phyloP scores from a whole-genome alignment of 2,329 filamentous ascomycete species.

The Microsporum canis region DNA sequence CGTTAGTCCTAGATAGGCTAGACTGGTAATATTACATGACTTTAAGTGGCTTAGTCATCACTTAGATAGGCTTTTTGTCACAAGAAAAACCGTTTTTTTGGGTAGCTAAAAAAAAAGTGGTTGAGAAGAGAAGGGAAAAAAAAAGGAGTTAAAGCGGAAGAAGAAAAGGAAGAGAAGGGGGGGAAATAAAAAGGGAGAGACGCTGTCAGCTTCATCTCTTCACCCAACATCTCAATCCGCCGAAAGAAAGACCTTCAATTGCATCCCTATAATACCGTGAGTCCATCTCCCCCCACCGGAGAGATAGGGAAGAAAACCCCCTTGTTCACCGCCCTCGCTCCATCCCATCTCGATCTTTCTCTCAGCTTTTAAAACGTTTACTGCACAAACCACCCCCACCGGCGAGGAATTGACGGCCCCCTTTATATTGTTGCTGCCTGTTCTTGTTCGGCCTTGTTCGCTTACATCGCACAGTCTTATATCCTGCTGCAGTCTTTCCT shows the following conservation, averaged over 20 bases:
- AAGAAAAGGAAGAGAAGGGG: neutral
- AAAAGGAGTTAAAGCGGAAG: neutral
- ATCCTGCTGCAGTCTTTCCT: neutral
- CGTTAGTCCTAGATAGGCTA: neutral
- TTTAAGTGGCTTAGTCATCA: neutral
- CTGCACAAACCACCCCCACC: neutral
- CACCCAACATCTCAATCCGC: too few species aligned
- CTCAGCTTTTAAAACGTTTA: too few species aligned
- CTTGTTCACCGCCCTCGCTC: neutral
- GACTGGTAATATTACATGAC: neutral
- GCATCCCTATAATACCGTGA: neutral
- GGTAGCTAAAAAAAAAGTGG: neutral
- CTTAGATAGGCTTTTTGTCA: neutral
- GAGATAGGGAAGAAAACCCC: neutral
- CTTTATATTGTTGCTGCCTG: neutral
- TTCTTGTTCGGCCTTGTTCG: neutral
- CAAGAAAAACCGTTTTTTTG: neutral
- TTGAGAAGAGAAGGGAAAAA: neutral
- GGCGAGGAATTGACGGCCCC: neutral
- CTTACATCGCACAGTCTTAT: neutral
- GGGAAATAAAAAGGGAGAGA: neutral
- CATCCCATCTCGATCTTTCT: neutral
- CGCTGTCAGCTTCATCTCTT: neutral
- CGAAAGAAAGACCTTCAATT: neutral
- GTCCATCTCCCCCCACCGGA: neutral